Percentiles rank a stretch among this genome's conserved stretches.
Evolutionary conservation across 768 basidiomycete species (phyloP).

Genomic region (Tulasnella sp.): DNA sequence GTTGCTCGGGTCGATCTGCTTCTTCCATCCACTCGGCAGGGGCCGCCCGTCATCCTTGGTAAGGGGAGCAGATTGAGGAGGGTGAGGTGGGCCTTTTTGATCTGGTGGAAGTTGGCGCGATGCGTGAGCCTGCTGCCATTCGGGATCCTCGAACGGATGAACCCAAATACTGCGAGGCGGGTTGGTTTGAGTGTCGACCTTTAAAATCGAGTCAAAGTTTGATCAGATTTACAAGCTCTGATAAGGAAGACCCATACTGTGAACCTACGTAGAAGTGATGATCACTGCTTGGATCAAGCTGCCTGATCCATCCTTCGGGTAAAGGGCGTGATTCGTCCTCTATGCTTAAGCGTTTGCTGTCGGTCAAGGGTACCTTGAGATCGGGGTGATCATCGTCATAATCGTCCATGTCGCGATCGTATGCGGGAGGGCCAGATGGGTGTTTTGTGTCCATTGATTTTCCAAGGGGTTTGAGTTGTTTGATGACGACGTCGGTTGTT

Average conservation of each 20-base stretch:
- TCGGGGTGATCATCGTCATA: no score
- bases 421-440: no score
- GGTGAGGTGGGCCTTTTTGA: no score
- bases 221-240: neutral
- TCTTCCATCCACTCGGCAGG: no score
- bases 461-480: no score
- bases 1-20: no score
- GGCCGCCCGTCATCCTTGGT: no score
- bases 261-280: neutral
- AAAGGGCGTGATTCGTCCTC: neutral
- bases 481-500: no score
- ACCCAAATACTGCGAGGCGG: conserved; percentile 61
- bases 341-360: neutral
- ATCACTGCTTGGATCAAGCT: neutral
- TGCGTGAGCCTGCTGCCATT: conserved; percentile 41
- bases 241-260: neutral
- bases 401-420: no score
- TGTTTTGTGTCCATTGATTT: no score
- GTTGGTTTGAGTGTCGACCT: conserved; percentile 52
- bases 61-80: no score
- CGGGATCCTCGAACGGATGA: conserved; percentile 59
- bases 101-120: no score
- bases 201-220: neutral
- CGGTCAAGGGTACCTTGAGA: neutral
- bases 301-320: neutral